Base-by-base conservation (phyloP, 75 land plant genomes). In the Sequoiadendron giganteum region DNA sequence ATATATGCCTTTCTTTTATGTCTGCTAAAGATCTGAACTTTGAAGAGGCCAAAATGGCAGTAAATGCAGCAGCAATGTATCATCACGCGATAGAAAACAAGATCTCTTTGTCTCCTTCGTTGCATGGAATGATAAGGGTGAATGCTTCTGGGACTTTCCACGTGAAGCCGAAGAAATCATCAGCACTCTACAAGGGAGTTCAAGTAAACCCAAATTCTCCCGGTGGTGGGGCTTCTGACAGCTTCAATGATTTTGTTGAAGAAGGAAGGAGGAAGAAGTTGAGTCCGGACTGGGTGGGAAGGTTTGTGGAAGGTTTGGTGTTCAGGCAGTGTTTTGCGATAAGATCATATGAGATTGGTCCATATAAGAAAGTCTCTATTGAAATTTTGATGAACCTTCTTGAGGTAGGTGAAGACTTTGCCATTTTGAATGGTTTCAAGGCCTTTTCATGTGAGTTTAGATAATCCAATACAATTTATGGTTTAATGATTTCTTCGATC, bases 341-440 rank as follows among this genome's bases (percentile, higher is more conserved):
- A 14, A 92, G 97, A 52, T 96, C 97, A 13, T 93, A 95, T 87
- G 97, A 96, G 48, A 91, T 93, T n/a, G 96, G 95, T 48, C 93
- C 95, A 6, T 95, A 96, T 79, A 90, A 91, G 86, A 95, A 93
- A 48, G 96, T 95, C 28, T 90, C 96, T 77, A 92, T 95, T 87
- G 94, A 93, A 78, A 96, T 95, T 0, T 72, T 94, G 58, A 93
- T 93, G 90, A 96, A 95, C 83, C 94, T 89, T 70, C 95, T 96
- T 79, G 96, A 96, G 95, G 94, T 88, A 65, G 18, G 91, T 86
- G 45, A 47, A 4, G 32, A 36, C 87, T 40, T 45, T 49, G 8
- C 9, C 14, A 10, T 49, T 49, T 0, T 49, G 6, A 0, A 6
- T 48, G 0, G 8, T 48, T 21, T 32, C 3, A 28, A 10, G 13